phyloP scores from a whole-genome alignment of 768 basidiomycete genomes.

The Mycena venus region DNA sequence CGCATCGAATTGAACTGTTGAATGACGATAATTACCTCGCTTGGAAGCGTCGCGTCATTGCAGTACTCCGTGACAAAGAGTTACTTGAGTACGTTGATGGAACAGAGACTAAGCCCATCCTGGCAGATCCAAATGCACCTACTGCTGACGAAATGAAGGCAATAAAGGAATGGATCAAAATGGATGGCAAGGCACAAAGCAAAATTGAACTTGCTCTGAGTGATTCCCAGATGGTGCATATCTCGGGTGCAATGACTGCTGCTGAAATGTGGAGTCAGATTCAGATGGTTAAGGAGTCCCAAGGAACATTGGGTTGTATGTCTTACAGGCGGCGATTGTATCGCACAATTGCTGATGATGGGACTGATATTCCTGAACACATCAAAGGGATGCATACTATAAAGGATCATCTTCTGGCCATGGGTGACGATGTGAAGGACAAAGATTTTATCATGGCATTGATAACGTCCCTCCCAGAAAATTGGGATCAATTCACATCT shows the following conservation, averaged over 20 bases:
- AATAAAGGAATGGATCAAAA: neutral
- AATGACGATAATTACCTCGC: neutral
- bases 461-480: neutral
- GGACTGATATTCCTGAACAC: too few relatives aligned
- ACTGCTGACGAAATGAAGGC: neutral
- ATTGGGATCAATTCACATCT: slow-evolving; percentile 1
- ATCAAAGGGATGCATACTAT: neutral
- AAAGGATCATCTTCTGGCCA: neutral
- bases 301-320: neutral
- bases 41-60: neutral
- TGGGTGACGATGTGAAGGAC: neutral
- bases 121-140: neutral
- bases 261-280: slow-evolving; percentile 11
- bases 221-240: slow-evolving; percentile 2
- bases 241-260: neutral
- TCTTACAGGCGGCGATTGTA: slow-evolving; percentile 15
- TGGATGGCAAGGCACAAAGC: neutral
- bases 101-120: neutral
- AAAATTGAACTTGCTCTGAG: too few relatives aligned
- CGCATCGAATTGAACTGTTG: slow-evolving; percentile 1
- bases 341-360: too few relatives aligned
- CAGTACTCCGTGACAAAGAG: neutral
- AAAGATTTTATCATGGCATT: neutral
- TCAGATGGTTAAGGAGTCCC: neutral
- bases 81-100: neutral